Conservation (phyloP, 192 early-diverging fungal species). For the Gonapodya prolifera region DNA sequence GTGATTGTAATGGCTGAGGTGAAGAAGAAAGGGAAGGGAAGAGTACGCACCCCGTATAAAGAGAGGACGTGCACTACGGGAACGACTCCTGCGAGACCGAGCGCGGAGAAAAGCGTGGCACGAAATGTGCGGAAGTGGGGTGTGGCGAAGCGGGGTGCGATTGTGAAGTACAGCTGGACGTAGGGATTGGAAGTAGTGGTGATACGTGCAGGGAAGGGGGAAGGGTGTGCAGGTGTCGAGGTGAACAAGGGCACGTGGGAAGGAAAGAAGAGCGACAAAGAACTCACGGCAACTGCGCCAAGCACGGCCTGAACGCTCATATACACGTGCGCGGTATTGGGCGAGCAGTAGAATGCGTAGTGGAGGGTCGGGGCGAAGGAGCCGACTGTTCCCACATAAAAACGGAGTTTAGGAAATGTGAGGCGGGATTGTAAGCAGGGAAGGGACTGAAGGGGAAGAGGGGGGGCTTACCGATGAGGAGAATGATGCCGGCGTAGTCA, state of each 20-base stretch:
- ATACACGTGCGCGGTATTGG: slow-evolving; percentile 35
- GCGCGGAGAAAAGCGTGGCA: slow-evolving; percentile 59
- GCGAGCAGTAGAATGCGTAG: slow-evolving; percentile 51
- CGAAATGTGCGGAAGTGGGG: slow-evolving; percentile 69
- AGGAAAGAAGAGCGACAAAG: neutral
- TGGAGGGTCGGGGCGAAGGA: slow-evolving; percentile 31
- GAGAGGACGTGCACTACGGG: slow-evolving; percentile 52
- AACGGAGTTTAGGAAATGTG: too few relatives aligned
- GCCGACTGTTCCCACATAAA: slow-evolving; percentile 28
- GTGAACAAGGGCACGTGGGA: neutral
- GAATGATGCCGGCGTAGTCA: slow-evolving; percentile 85
- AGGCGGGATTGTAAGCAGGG: neutral
- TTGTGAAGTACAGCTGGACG: slow-evolving; percentile 30
- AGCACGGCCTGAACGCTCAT: slow-evolving; percentile 41
- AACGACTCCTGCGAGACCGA: slow-evolving; percentile 64
- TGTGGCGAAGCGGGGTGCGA: slow-evolving; percentile 51
- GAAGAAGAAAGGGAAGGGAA: slow-evolving; percentile 6
- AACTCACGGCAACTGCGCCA: slow-evolving; percentile 45
- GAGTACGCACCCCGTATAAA: slow-evolving; percentile 48
- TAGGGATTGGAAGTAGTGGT: neutral
- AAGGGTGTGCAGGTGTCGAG: neutral
- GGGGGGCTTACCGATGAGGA: slow-evolving; percentile 66
- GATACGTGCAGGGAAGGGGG: neutral
- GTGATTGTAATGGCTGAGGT: slow-evolving; percentile 10
- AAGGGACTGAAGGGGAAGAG: too few relatives aligned